Conservation (phyloP, 2,329 filamentous ascomycete genomes). For the Blumeria graminis region DNA sequence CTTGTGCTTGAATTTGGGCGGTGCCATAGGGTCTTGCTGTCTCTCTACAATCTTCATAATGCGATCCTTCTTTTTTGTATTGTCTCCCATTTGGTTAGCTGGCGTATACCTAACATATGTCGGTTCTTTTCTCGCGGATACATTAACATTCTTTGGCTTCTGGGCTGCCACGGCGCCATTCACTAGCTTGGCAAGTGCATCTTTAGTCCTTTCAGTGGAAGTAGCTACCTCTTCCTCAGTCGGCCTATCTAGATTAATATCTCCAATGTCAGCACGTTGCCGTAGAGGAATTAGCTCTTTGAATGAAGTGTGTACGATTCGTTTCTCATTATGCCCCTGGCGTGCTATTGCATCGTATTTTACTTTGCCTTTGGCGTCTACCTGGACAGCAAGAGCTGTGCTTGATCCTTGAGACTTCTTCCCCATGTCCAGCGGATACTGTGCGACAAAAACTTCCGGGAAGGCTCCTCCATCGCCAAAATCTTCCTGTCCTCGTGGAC, state of each 20-base stretch:
- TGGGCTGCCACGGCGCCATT: slow-evolving; percentile 72
- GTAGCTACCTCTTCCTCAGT: slow-evolving; percentile 63
- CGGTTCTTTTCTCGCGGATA: slow-evolving; percentile 55
- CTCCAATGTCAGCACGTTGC: slow-evolving; percentile 77
- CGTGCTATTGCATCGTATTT: slow-evolving; percentile 90
- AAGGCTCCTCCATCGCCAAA: slow-evolving; percentile 94
- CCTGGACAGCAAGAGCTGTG: slow-evolving; percentile 80
- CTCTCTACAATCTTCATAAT: slow-evolving; percentile 97
- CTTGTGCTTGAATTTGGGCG: slow-evolving; percentile 97
- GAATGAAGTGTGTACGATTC: slow-evolving; percentile 85
- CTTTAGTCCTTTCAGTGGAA: slow-evolving; percentile 70
- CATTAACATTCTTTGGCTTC: slow-evolving; percentile 85
- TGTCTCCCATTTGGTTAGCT: slow-evolving; percentile 87
- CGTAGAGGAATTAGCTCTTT: slow-evolving; percentile 88
- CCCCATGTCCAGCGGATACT: slow-evolving; percentile 92
- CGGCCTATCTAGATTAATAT: slow-evolving; percentile 67
- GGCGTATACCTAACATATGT: slow-evolving; percentile 93
- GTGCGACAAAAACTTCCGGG: slow-evolving; percentile 76
- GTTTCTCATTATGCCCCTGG: slow-evolving; percentile 60
- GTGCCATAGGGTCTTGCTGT: slow-evolving; percentile 86
- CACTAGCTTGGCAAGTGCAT: slow-evolving; percentile 60
- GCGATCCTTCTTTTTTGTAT: slow-evolving; percentile 63
- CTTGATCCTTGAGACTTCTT: slow-evolving; percentile 45
- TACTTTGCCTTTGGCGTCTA: slow-evolving; percentile 76
- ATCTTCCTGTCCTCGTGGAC: slow-evolving; percentile 68